These are phyloP conservation scores for Albifimbria verrucaria DNA, from an alignment of 2,329 filamentous ascomycete species.

Conservation along the genomic window DNA sequence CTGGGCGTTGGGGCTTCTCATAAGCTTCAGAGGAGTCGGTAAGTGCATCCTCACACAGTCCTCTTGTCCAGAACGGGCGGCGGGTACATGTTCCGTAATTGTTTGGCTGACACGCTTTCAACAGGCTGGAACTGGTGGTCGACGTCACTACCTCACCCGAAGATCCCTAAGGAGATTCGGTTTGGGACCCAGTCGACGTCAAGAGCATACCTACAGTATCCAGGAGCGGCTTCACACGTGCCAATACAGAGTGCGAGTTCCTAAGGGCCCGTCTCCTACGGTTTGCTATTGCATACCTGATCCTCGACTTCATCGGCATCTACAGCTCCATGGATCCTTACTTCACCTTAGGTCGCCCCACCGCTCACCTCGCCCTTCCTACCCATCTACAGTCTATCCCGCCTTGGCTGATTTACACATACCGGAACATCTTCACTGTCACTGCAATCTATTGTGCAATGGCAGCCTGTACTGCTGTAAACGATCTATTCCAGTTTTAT, in stretches of 20 bases:
- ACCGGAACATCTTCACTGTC: constrained; percentile 56
- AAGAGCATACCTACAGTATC: constrained; percentile 38
- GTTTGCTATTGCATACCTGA: constrained; percentile 57
- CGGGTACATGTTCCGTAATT: background rate
- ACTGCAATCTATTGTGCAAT: constrained; percentile 58
- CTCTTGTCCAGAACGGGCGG: background rate
- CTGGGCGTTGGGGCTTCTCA: constrained; percentile 55
- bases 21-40: constrained; percentile 54
- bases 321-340: constrained; percentile 75
- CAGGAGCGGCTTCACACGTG: constrained; percentile 42
- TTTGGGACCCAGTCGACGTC: constrained; percentile 37
- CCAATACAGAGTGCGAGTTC: constrained; percentile 40
- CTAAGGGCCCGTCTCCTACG: constrained; percentile 40
- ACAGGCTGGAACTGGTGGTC: constrained; percentile 58
- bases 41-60: background rate
- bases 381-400: constrained; percentile 38
- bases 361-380: constrained; percentile 16
- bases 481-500: constrained; percentile 54
- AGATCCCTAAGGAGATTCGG: constrained; percentile 28
- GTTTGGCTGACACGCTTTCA: background rate
- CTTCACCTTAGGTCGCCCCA: constrained; percentile 55
- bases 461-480: constrained; percentile 55
- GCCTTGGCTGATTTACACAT: constrained; percentile 43
- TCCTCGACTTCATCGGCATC: constrained; percentile 67
- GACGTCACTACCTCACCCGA: constrained; percentile 45